Base-by-base conservation (phyloP, 129 eudicot species). In the Helianthus annuus region DNA sequence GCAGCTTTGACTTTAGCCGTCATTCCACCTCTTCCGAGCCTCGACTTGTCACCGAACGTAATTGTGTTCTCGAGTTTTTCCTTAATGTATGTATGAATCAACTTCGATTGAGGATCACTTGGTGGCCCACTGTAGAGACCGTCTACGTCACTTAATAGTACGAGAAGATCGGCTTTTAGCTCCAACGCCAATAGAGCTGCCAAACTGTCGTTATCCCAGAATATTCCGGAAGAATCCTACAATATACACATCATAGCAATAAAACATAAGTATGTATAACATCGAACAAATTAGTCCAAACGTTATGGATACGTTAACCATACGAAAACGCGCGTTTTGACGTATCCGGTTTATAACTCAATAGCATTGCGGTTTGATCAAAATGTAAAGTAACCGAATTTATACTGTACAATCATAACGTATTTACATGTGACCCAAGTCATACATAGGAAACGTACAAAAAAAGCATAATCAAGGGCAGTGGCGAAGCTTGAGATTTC, bases 1-100 rank as follows among this genome's bases (percentile, higher is more conserved):
- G 98, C 96, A 60, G 98, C 98, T 89, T 93, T 93, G 9, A 93
- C 98, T 84, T 93, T 93, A 64, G 98, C 98, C 2, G 96, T 89
- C 98, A 93, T 93, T 24, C 98, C 98, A 14, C 98, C 98, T 85
- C 96, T 89, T 74, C 98, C 98, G 60, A 93, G 76, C 81, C 98
- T 76, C 27, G 98, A 93, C 77, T 93, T 93, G 77, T 93, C 98
- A 55, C 98, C 98, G 67, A 93, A 93, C 63, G 98, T 89, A 71
- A 93, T 93, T 10, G 76, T 69, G 48, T 86, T 81, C 83, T 93
- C 97, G 16, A 89, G 95, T 74, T 68, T 83, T 72, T 93, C 98
- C 68, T 63, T 63, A 39, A 63, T 15, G 32, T 63, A 63, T 9
- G 68, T 63, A 72, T 83, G 79, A 48, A 93, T 93, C 46, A 93